Percentiles rank a stretch among this genome's conserved stretches.
Evolutionary conservation across 768 basidiomycete species (phyloP).

Genomic region (Ramaria rubella): DNA sequence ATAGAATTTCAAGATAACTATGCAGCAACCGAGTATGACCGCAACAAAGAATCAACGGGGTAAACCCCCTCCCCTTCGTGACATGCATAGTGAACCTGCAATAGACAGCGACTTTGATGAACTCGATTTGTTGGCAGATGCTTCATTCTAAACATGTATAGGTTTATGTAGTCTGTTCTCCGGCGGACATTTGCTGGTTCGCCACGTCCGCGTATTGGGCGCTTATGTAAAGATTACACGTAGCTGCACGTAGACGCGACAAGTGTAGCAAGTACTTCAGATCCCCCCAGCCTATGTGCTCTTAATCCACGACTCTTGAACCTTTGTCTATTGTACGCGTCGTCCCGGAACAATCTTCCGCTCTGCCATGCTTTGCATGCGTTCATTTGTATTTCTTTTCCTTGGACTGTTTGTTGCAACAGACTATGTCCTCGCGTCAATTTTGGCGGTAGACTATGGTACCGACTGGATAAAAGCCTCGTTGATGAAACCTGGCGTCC

Average conservation of each 20-base stretch:
- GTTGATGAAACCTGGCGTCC: slow-evolving; percentile 86
- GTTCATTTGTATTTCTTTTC: background rate
- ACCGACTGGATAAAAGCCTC: slow-evolving; percentile 97
- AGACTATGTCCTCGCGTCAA: slow-evolving; percentile 51
- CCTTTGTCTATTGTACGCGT: background rate
- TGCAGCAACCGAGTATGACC: background rate
- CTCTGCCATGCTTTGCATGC: background rate
- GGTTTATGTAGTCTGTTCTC: no score
- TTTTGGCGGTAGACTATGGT: slow-evolving; percentile 97
- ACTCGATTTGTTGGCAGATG: background rate
- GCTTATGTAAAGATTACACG: background rate
- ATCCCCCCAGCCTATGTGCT: slow-evolving; percentile 2
- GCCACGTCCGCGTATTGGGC: slow-evolving; percentile 1
- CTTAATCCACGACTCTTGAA: background rate
- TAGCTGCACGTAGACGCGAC: slow-evolving; percentile 4
- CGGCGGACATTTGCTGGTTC: background rate
- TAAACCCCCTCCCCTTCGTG: background rate
- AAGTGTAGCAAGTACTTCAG: slow-evolving; percentile 1
- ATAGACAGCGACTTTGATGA: slow-evolving; percentile 1
- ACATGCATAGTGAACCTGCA: background rate
- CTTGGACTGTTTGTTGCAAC: background rate
- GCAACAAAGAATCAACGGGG: background rate
- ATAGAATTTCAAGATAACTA: background rate
- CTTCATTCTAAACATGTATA: background rate
- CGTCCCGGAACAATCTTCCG: background rate